A percentile compares a stretch with the other conserved stretches of the same genome.
These are phyloP conservation scores for Alternaria conjuncta DNA, from an alignment of 2,329 filamentous ascomycete species.

Conservation along the genomic window DNA sequence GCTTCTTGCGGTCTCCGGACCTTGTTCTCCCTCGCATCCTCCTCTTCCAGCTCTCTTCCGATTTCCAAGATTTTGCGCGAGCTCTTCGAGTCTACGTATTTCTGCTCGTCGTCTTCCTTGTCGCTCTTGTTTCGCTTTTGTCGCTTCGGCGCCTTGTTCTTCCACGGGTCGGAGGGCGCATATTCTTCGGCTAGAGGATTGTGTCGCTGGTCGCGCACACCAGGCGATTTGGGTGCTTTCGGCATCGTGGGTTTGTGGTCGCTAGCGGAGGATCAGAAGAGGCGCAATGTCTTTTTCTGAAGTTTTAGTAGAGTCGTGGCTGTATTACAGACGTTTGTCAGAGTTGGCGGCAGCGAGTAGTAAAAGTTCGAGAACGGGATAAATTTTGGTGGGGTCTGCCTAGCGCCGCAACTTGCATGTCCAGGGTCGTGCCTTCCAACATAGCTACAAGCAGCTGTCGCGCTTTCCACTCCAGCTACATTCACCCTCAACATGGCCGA, in stretches of 20 bases:
- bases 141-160: conserved; percentile 68
- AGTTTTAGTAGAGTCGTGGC: neutral
- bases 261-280: neutral
- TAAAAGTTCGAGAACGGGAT: conserved; percentile 15
- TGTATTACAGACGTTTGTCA: neutral
- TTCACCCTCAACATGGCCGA: conserved; percentile 42
- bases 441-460: conserved; percentile 1
- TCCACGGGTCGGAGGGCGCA: conserved; percentile 72
- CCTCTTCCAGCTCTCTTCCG: conserved; percentile 85
- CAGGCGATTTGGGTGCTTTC: conserved; percentile 69
- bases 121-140: conserved; percentile 65
- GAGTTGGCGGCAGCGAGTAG: conserved; percentile 1
- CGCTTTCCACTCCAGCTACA: conserved; percentile 5
- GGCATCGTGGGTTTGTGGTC: conserved; percentile 66
- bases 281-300: neutral
- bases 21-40: conserved; percentile 67
- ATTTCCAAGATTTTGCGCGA: conserved; percentile 89
- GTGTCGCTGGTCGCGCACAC: conserved; percentile 71
- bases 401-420: conserved; percentile 18
- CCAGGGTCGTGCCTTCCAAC: conserved; percentile 13
- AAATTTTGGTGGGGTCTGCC: conserved; percentile 26
- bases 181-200: conserved; percentile 93
- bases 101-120: conserved; percentile 63
- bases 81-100: conserved; percentile 86
- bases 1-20: conserved; percentile 51